A percentile compares a stretch with the other conserved stretches of the same genome.
phyloP scores from a whole-genome alignment of 2,329 filamentous ascomycete genomes.

The Cercospora sp. region DNA sequence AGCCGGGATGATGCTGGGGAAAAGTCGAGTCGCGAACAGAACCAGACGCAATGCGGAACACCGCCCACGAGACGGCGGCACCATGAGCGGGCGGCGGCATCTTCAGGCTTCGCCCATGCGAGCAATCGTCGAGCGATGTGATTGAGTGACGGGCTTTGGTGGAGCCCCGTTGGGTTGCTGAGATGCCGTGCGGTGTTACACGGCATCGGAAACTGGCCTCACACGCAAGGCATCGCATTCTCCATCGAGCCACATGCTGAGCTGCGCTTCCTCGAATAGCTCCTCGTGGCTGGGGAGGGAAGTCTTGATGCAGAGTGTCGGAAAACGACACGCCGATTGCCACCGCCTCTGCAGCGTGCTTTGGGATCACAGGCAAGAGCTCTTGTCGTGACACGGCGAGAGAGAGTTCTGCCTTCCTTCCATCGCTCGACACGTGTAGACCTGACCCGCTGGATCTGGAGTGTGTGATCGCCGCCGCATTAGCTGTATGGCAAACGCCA shows the following conservation, averaged over 20 bases:
- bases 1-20: constrained; percentile 13
- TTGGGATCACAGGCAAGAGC: neutral
- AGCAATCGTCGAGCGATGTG: constrained; percentile 6
- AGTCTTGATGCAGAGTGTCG: neutral
- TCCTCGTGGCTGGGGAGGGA: neutral
- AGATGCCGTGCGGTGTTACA: constrained; percentile 16
- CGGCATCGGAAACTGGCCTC: constrained; percentile 15
- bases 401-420: neutral
- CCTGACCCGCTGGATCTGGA: neutral
- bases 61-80: constrained; percentile 8
- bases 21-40: neutral
- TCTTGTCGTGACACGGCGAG: neutral
- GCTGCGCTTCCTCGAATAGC: neutral
- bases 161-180: neutral
- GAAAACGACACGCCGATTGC: neutral
- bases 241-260: neutral
- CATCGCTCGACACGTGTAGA: neutral
- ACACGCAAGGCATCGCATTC: constrained; percentile 14
- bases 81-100: constrained; percentile 11
- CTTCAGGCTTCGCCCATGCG: constrained; percentile 7
- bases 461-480: constrained; percentile 1
- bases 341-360: neutral
- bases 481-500: neutral
- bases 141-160: constrained; percentile 10
- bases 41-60: neutral